phyloP scores from a whole-genome alignment of 257 asterid genomes.

The Capsicum pubescens region DNA sequence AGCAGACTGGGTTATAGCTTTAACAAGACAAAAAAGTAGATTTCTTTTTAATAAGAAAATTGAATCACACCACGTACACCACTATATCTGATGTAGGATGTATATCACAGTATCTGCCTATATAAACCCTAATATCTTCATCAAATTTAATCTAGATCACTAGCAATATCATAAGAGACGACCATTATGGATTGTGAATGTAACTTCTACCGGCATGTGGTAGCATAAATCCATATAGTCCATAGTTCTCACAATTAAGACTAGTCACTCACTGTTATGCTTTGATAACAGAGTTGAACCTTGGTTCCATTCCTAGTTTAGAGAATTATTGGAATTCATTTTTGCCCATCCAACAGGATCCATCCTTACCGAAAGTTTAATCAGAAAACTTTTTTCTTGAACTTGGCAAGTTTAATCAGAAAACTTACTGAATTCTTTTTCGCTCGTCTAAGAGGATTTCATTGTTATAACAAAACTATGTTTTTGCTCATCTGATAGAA shows the following conservation, averaged over 20 bases:
- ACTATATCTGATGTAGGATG: not conserved
- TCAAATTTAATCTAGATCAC: constrained; percentile 11
- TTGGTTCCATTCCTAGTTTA: constrained; percentile 12
- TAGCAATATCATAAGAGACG: constrained; percentile 1
- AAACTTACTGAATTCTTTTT: constrained; percentile 7
- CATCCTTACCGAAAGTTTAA: not conserved
- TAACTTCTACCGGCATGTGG: constrained; percentile 2
- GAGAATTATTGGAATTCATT: not conserved
- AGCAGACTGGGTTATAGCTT: too few relatives aligned
- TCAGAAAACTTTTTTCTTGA: not conserved
- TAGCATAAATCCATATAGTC: not conserved
- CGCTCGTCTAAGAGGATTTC: not conserved
- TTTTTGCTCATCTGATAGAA: not conserved
- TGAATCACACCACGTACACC: not conserved
- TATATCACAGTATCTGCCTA: not conserved
- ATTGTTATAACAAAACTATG: not conserved
- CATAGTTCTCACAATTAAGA: not conserved
- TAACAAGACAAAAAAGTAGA: not conserved
- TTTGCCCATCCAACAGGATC: constrained; percentile 3
- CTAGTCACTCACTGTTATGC: constrained; percentile 11
- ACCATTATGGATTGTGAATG: not conserved
- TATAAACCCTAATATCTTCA: not conserved
- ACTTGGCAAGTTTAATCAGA: not conserved
- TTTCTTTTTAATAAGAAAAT: not conserved
- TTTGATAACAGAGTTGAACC: not conserved